Conservation (phyloP, 345 rosid genomes). For the Bruguiera parviflora region DNA sequence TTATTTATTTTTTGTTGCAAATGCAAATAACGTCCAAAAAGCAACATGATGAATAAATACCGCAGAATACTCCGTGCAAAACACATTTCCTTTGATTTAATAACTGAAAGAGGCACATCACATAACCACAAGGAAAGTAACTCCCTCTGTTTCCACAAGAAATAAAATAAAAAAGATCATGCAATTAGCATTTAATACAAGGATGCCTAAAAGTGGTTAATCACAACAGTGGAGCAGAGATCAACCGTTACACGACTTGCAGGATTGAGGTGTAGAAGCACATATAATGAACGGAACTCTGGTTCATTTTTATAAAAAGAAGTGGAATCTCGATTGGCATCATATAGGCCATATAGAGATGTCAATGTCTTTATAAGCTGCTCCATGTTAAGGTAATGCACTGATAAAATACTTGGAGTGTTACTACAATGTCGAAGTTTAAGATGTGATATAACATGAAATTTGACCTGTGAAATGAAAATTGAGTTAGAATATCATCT, state of each 20-base stretch:
- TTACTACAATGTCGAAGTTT: constrained; percentile 48
- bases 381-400: constrained; percentile 82
- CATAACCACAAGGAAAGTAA: constrained; percentile 87
- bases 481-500: neutral
- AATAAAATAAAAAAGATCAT: constrained; percentile 16
- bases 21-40: neutral
- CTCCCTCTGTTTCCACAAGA: constrained; percentile 55
- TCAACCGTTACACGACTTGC: constrained; percentile 52
- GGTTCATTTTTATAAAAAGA: constrained; percentile 52
- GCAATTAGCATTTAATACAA: constrained; percentile 7
- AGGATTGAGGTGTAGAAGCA: constrained; percentile 76
- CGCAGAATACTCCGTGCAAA: constrained; percentile 68
- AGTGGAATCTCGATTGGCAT: constrained; percentile 46
- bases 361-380: constrained; percentile 73
- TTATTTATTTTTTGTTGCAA: neutral
- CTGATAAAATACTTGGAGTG: constrained; percentile 43
- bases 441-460: constrained; percentile 72
- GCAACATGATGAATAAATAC: constrained; percentile 24
- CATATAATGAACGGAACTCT: constrained; percentile 70
- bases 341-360: constrained; percentile 72
- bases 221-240: constrained; percentile 23
- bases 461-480: constrained; percentile 54
- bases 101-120: constrained; percentile 46
- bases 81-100: constrained; percentile 66
- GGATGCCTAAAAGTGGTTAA: neutral